A percentile compares a stretch with the other conserved stretches of the same genome.
These are phyloP conservation scores for Asclepias syriaca DNA, from an alignment of 257 asterid genomes.

Conservation along the genomic window DNA sequence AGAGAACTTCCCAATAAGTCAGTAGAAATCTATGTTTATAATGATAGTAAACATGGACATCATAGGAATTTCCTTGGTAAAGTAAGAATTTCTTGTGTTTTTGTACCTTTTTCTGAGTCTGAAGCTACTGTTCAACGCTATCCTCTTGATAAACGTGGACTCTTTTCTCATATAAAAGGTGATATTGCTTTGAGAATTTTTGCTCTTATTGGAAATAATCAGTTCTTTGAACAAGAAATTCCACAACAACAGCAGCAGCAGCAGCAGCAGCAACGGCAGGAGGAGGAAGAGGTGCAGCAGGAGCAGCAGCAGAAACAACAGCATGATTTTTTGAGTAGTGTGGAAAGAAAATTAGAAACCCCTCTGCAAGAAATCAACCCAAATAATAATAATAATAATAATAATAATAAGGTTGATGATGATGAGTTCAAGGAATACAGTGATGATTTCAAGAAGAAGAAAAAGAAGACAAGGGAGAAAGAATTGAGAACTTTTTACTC, in stretches of 20 bases:
- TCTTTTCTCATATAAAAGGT: slow-evolving; percentile 75
- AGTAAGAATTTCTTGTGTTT: slow-evolving; percentile 60
- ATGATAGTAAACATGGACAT: slow-evolving; percentile 47
- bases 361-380: slow-evolving; percentile 36
- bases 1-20: slow-evolving; percentile 33
- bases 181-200: slow-evolving; percentile 58
- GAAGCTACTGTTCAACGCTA: slow-evolving; percentile 58
- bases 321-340: slow-evolving; percentile 21
- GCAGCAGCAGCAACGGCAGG: background rate
- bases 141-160: slow-evolving; percentile 87
- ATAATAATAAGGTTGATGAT: slow-evolving; percentile 21
- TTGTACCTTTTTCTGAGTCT: slow-evolving; percentile 51
- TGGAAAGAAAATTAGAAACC: slow-evolving; percentile 20
- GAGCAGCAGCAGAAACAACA: slow-evolving; percentile 17
- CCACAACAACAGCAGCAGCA: slow-evolving; percentile 7
- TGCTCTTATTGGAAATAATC: slow-evolving; percentile 27
- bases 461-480: slow-evolving; percentile 38
- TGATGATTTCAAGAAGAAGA: slow-evolving; percentile 33
- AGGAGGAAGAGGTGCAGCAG: background rate
- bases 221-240: slow-evolving; percentile 9
- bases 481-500: slow-evolving; percentile 58
- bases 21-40: slow-evolving; percentile 56
- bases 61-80: slow-evolving; percentile 70
- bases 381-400: slow-evolving; percentile 2
- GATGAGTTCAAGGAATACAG: slow-evolving; percentile 40